Evolutionary conservation across 2,329 filamentous ascomycete species (phyloP).

Genomic region (Lachnellula hyalina): DNA sequence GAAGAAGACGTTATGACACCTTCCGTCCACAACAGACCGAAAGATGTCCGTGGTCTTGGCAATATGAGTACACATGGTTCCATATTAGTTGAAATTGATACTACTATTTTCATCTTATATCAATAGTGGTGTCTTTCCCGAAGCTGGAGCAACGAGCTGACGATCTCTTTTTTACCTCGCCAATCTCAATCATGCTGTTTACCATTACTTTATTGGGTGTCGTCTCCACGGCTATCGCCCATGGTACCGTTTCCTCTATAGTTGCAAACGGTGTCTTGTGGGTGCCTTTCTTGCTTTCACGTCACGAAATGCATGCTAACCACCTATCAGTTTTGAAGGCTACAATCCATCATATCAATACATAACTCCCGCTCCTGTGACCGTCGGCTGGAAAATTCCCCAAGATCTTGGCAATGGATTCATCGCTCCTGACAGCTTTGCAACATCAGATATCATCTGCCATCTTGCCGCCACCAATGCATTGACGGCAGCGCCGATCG

Average conservation of each 20-base stretch:
- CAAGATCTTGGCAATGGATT: conserved; percentile 47
- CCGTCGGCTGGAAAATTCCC: conserved; percentile 49
- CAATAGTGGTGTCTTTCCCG: neutral
- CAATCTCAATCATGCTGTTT: conserved; percentile 15
- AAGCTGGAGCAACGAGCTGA: neutral
- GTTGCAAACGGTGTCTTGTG: conserved; percentile 29
- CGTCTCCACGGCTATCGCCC: conserved; percentile 20
- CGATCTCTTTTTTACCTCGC: neutral
- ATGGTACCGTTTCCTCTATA: conserved; percentile 26
- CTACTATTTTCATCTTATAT: neutral
- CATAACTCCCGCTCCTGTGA: conserved; percentile 33
- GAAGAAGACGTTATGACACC: neutral
- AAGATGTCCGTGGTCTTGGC: conserved; percentile 5
- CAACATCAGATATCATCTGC: conserved; percentile 52
- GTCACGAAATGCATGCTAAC: conserved; percentile 1
- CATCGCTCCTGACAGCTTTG: conserved; percentile 43
- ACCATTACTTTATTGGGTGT: conserved; percentile 15
- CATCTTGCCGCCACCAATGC: conserved; percentile 52
- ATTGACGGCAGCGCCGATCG: conserved; percentile 46
- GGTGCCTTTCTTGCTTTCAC: neutral
- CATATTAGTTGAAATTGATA: neutral
- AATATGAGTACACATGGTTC: conserved; percentile 13
- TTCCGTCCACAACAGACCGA: conserved; percentile 7
- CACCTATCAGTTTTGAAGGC: conserved; percentile 31
- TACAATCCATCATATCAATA: conserved; percentile 30